Evolutionary conservation across 1,139 yeast genomes (phyloP), one percentile per base, ranked within the genome.

Genomic region (Protomyces pachydermus): DNA sequence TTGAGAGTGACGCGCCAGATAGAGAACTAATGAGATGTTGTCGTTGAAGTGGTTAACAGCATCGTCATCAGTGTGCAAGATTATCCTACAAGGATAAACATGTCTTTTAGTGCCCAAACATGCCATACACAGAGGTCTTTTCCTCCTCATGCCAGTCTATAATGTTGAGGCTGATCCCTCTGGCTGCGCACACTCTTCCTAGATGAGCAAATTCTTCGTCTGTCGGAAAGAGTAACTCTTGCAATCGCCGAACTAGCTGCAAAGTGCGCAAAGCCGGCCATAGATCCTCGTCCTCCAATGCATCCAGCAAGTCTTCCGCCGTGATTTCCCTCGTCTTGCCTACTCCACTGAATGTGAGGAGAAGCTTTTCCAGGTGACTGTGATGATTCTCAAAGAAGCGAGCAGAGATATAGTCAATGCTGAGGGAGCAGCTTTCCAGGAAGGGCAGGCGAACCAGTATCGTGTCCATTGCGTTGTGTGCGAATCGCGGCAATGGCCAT

Each of bases 401-500:
- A 2, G 62, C 52, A 20, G 42, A 23, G 42, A 58, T 58, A 56
- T 58, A 58, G 39, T 58, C 62, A 45, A 58, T 20, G 34, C 56
- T 35, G 52, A 58, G 12, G 6, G 62, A 52, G 35, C 53, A 50
- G 34, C 32, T 23, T n/a, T 20, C 9, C 25, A 58, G 20, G 25
- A 9, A 12, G 6, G 53, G 56, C 23, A 55, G 52, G 14, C 32
- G 32, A n/a, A 51, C 42, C 18, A 58, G 45, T 32, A 58, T 5
- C 28, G 56, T 18, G 16, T 58, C 62, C 52, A 58, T 37, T 8
- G 45, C 16, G 37, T 58, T 52, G 53, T 58, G 62, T 12, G 25
- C 20, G 45, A 58, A 42, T 18, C 62, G 56, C 56, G 45, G 42
- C 42, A 51, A n/a, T 4, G 62, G 62, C 62, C 62, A 58, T n/a